Evolutionary conservation across 345 rosid species (phyloP).

Genomic region (Euphorbia pulcherrima): DNA sequence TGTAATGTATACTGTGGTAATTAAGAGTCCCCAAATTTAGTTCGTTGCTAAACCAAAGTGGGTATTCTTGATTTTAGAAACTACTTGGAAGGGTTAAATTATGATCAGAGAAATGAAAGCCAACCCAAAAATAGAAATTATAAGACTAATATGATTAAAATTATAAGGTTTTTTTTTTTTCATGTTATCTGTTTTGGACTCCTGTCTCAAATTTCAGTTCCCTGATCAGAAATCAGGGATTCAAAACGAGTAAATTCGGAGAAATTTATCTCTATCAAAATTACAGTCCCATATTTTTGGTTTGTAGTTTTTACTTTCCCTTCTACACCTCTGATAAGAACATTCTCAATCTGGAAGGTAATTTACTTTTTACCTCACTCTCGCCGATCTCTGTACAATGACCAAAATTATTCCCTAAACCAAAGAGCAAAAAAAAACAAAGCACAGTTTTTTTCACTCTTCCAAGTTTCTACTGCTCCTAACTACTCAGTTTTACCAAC

Average conservation of each 20-base stretch:
- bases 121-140: not conserved
- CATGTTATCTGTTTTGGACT: not conserved
- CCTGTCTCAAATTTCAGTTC: not conserved
- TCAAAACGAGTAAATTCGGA: not conserved
- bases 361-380: slow-evolving; percentile 13
- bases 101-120: not conserved
- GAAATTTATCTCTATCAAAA: not conserved
- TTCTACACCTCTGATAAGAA: not conserved
- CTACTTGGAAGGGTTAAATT: no score
- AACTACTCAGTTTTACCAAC: slow-evolving; percentile 43
- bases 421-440: slow-evolving; percentile 30
- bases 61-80: not conserved
- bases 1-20: no score
- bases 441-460: slow-evolving; percentile 9
- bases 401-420: slow-evolving; percentile 49
- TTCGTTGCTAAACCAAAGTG: no score
- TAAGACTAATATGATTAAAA: slow-evolving; percentile 3
- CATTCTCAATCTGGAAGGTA: slow-evolving; percentile 5
- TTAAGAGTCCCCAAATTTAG: no score
- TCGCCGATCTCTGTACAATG: slow-evolving; percentile 46
- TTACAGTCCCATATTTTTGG: not conserved
- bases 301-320: no score
- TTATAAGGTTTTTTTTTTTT: slow-evolving; percentile 5
- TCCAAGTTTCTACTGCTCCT: slow-evolving; percentile 1
- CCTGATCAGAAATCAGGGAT: slow-evolving; percentile 16